These are phyloP conservation scores for Xerocomellus dryophilus DNA, from an alignment of 768 basidiomycete species.

Conservation along the genomic window DNA sequence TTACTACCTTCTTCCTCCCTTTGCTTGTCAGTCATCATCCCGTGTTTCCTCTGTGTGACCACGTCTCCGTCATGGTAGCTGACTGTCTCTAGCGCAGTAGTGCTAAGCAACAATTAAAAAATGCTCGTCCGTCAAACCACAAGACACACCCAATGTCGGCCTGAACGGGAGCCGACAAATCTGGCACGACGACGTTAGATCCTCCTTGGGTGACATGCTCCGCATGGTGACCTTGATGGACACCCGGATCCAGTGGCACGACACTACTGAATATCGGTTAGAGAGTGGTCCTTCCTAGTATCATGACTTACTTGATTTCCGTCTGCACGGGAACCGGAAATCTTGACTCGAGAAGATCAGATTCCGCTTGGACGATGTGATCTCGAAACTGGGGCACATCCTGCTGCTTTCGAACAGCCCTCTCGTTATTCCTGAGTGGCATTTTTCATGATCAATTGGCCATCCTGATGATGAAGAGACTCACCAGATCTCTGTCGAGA, in stretches of 20 bases:
- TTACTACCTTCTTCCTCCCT: neutral
- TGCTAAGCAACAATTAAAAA: neutral
- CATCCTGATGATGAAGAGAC: neutral
- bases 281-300: neutral
- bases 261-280: neutral
- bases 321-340: no score
- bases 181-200: neutral
- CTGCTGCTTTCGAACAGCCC: neutral
- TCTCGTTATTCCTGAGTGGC: neutral
- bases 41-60: neutral
- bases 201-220: neutral
- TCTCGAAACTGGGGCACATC: neutral
- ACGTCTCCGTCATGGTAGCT: neutral
- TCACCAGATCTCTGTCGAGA: conserved; percentile 1
- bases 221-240: no score
- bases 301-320: neutral
- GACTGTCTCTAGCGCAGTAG: neutral
- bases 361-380: neutral
- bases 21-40: neutral
- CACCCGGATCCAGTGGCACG: neutral
- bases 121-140: neutral
- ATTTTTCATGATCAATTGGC: no score
- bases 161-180: neutral
- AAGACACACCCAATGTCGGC: neutral
- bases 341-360: no score